Percentiles rank a stretch among this genome's conserved stretches.
phyloP scores from a whole-genome alignment of 2,329 filamentous ascomycete genomes.

The Claviceps citrina region DNA sequence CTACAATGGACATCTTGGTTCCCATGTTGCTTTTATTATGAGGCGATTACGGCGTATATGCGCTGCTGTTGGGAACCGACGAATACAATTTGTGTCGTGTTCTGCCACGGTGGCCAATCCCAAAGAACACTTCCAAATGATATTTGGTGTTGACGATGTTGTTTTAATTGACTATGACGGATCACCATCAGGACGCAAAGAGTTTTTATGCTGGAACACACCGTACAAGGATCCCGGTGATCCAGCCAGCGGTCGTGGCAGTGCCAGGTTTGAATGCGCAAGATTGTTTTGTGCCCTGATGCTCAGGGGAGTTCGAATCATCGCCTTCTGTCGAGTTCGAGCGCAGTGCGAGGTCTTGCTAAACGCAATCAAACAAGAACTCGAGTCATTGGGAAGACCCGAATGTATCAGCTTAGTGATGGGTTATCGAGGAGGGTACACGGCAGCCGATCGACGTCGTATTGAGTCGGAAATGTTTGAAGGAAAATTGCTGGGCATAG shows the following conservation, averaged over 20 bases:
- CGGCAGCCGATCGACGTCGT: conserved; percentile 68
- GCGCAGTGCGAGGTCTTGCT: conserved; percentile 80
- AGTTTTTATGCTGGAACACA: conserved; percentile 96
- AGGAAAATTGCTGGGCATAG: conserved; percentile 79
- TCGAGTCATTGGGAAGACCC: conserved; percentile 53
- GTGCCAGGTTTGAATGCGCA: conserved; percentile 72
- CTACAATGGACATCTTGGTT: conserved; percentile 88
- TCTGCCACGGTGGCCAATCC: conserved; percentile 95
- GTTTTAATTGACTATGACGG: conserved; percentile 79
- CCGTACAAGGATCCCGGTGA: conserved; percentile 83
- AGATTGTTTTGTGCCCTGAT: conserved; percentile 82
- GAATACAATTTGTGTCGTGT: conserved; percentile 83
- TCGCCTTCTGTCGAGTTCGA: conserved; percentile 80
- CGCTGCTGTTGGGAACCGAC: conserved; percentile 71
- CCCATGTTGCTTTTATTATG: conserved; percentile 92
- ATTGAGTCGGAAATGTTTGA: conserved; percentile 98
- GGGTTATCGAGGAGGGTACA: conserved; percentile 93
- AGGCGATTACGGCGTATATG: conserved; percentile 74
- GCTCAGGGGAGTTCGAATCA: conserved; percentile 73
- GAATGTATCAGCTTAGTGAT: conserved; percentile 73
- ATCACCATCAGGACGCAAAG: conserved; percentile 76
- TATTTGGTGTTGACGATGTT: conserved; percentile 80
- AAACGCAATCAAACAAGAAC: conserved; percentile 61
- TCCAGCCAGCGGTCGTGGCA: conserved; percentile 71
- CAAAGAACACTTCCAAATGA: conserved; percentile 74